phyloP scores from a whole-genome alignment of 2,329 filamentous ascomycete species.

The Sphaerulina populicola region DNA sequence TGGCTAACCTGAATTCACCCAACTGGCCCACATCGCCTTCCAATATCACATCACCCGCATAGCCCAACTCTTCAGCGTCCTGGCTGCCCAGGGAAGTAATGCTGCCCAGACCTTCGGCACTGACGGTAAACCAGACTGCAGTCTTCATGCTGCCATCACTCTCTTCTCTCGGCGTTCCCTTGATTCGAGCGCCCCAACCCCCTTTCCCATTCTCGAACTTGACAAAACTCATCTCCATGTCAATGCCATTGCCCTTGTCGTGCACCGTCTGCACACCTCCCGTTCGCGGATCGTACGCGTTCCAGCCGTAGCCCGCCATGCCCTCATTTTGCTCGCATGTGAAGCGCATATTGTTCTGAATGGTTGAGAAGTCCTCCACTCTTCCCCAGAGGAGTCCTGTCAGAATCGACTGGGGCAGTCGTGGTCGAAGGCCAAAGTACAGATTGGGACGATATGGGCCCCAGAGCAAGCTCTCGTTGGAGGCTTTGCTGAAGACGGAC shows the following conservation, averaged over 20 bases:
- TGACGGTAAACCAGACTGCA: constrained; percentile 72
- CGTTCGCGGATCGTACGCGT: constrained; percentile 83
- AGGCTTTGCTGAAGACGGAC: constrained; percentile 38
- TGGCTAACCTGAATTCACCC: constrained; percentile 68
- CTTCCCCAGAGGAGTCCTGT: constrained; percentile 83
- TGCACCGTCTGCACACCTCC: constrained; percentile 87
- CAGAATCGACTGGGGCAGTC: constrained; percentile 70
- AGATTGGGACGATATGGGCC: constrained; percentile 89
- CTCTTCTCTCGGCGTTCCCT: constrained; percentile 61
- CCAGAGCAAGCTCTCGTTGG: constrained; percentile 86
- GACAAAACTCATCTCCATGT: constrained; percentile 87
- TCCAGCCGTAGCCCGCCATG: constrained; percentile 95
- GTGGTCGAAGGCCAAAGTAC: constrained; percentile 83
- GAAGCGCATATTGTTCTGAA: constrained; percentile 75
- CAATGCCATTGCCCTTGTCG: constrained; percentile 77
- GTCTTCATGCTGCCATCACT: constrained; percentile 51
- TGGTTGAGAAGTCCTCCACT: constrained; percentile 66
- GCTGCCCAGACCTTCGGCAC: constrained; percentile 65
- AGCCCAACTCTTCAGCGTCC: constrained; percentile 49
- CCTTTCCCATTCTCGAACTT: constrained; percentile 71
- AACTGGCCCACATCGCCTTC: constrained; percentile 62
- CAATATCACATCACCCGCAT: constrained; percentile 57
- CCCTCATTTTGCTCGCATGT: constrained; percentile 93
- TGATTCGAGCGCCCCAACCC: constrained; percentile 84
- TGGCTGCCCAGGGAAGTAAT: constrained; percentile 53